These are phyloP conservation scores for Citrus mangshanensis DNA, from an alignment of 345 rosid species.

Conservation along the genomic window DNA sequence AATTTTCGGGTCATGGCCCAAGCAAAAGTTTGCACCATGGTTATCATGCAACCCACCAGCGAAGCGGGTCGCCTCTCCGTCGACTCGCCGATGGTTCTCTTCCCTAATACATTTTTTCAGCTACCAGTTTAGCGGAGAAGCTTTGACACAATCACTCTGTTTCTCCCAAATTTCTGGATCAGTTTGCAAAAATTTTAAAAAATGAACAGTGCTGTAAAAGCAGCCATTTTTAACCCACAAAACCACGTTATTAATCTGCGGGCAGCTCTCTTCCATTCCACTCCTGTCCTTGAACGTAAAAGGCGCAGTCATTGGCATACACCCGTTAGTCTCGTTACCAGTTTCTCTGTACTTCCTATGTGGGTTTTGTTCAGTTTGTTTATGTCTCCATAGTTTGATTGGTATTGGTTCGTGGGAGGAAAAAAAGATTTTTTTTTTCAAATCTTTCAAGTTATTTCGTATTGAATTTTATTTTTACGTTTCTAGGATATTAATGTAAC, in stretches of 20 bases:
- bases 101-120: too few relatives aligned
- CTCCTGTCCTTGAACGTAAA: slow-evolving; percentile 64
- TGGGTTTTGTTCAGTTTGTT: neutral
- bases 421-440: too few relatives aligned
- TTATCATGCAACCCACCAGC: neutral
- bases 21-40: neutral
- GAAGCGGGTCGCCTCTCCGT: neutral
- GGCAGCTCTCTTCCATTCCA: slow-evolving; percentile 53
- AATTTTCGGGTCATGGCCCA: neutral
- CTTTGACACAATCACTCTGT: neutral
- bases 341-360: neutral
- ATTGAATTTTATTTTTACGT: neutral
- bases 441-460: neutral
- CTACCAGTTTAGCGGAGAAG: too few relatives aligned
- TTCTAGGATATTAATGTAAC: neutral
- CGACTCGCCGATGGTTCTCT: neutral
- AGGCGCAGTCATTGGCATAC: slow-evolving; percentile 35
- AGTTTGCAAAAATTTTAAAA: neutral
- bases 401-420: neutral
- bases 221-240: slow-evolving; percentile 38
- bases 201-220: slow-evolving; percentile 42
- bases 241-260: slow-evolving; percentile 26
- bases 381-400: neutral
- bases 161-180: neutral
- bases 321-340: slow-evolving; percentile 32